Base-by-base conservation (phyloP, 2,329 filamentous ascomycete genomes). In the Xenoacremonium recifei region DNA sequence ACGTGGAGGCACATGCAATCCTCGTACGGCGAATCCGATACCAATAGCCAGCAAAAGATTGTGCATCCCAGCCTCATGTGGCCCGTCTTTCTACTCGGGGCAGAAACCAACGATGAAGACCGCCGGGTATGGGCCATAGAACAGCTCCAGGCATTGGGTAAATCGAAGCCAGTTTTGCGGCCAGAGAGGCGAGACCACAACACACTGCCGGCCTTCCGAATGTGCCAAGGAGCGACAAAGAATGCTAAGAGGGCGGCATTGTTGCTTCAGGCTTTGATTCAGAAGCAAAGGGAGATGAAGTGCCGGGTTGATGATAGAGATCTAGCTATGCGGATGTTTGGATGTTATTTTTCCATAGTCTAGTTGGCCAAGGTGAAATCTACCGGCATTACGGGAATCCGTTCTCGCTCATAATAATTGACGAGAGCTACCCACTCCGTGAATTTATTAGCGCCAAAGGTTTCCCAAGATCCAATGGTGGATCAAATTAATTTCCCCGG, bases 311-410 rank as follows among this genome's bases (percentile, higher is more conserved):
- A 44, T 37, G 41, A 39, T 32, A 31, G 37, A 30, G 36, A 47
- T 21, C 25, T 47, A n/a, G 35, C 40, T 21, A 35, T 40, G 36
- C 34, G 39, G 25, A 44, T 47, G 25, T 47, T 47, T 29, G 36
- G 40, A 4, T 47, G 40, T 21, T 37, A 47, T 47, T 47, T 47
- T 32, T 47, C 40, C 12, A 43, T 47, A 19, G 36, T 44, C 13
- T 47, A 32, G 25, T 15, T 16, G n/a, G n/a, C n/a, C n/a, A n/a
- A n/a, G n/a, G n/a, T n/a, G n/a, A n/a, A n/a, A n/a, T n/a, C n/a
- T n/a, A n/a, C n/a, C n/a, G n/a, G n/a, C n/a, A n/a, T n/a, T n/a
- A n/a, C n/a, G n/a, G n/a, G n/a, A n/a, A n/a, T n/a, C n/a, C n/a
- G n/a, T n/a, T n/a, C n/a, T n/a, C n/a, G n/a, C n/a, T n/a, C n/a